Evolutionary conservation across 345 rosid genomes (phyloP).

Genomic region (Microthlaspi erraticum): DNA sequence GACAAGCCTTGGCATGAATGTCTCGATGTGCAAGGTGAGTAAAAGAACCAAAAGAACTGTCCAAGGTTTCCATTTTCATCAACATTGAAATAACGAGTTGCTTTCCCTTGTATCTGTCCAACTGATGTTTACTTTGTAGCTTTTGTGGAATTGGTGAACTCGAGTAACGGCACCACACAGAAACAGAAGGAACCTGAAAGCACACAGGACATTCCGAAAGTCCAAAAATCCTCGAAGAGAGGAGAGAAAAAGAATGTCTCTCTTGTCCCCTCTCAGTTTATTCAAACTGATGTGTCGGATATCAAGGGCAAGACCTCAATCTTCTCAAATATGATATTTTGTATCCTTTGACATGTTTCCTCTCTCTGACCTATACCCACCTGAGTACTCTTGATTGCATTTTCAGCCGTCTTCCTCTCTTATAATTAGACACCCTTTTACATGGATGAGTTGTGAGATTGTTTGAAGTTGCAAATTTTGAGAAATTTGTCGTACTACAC

Average conservation of each 20-base stretch:
- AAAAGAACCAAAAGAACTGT: neutral
- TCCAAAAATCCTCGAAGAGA: conserved; percentile 51
- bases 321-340: conserved; percentile 80
- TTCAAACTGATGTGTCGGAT: conserved; percentile 80
- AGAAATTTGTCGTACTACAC: neutral
- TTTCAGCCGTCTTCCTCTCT: conserved; percentile 7
- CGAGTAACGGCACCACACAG: conserved; percentile 93
- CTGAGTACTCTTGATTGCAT: conserved; percentile 4
- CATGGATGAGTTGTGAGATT: conserved; percentile 27
- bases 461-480: conserved; percentile 4
- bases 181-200: conserved; percentile 58
- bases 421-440: neutral
- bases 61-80: conserved; percentile 6
- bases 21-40: conserved; percentile 90
- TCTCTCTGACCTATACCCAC: conserved; percentile 23
- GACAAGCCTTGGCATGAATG: conserved; percentile 99
- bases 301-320: conserved; percentile 76
- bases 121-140: conserved; percentile 54
- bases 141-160: conserved; percentile 80
- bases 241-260: conserved; percentile 63
- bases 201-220: conserved; percentile 49
- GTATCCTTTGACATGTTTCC: conserved; percentile 71
- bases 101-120: neutral
- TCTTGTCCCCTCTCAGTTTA: conserved; percentile 80
- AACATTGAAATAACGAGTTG: neutral